phyloP scores from a whole-genome alignment of 306 rosid species.

The Lathyrus tuberosus region DNA sequence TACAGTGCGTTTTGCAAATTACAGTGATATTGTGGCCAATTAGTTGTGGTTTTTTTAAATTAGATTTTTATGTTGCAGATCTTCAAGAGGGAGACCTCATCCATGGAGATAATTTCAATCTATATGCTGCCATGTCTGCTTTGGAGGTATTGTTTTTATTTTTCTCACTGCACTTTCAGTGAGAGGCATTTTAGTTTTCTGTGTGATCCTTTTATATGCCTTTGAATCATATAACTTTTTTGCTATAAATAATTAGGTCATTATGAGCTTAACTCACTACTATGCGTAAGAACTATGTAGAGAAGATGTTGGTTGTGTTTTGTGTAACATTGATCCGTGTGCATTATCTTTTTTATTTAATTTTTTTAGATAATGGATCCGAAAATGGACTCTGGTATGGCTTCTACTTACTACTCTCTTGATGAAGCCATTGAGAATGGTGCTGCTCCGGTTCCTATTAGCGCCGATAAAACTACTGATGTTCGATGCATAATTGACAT shows the following conservation, averaged over 20 bases:
- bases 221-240: neutral
- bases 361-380: constrained; percentile 92
- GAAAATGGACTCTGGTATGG: constrained; percentile 97
- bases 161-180: constrained; percentile 12
- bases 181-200: neutral
- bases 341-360: neutral
- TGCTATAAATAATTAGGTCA: constrained; percentile 10
- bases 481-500: constrained; percentile 76
- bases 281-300: neutral
- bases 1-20: constrained; percentile 20
- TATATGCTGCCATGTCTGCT: constrained; percentile 96
- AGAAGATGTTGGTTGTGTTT: constrained; percentile 12
- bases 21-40: neutral
- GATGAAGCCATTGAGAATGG: constrained; percentile 96
- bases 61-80: constrained; percentile 50
- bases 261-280: neutral
- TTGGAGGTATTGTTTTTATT: constrained; percentile 68
- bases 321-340: constrained; percentile 7
- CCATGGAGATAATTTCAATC: constrained; percentile 93
- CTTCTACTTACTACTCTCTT: constrained; percentile 78
- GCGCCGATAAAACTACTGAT: constrained; percentile 71
- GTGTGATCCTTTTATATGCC: neutral
- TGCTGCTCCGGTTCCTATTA: constrained; percentile 93
- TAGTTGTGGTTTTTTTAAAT: neutral
- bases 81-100: constrained; percentile 94